Base-by-base conservation (phyloP, 371 early-diverging fungal genomes). In the Mortierella sp. region DNA sequence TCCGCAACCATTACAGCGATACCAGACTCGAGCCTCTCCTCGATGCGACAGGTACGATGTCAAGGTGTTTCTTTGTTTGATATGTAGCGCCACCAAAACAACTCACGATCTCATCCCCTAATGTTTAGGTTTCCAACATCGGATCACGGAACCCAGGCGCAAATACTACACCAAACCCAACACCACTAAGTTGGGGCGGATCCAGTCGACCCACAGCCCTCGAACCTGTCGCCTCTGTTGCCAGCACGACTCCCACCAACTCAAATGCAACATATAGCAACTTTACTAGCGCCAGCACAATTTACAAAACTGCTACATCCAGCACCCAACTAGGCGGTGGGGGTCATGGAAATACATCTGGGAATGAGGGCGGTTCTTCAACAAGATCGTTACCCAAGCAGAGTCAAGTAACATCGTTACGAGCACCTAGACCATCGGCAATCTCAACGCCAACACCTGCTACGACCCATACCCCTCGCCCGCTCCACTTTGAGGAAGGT, bases 161-260 rank as follows among this genome's bases (percentile, higher is more conserved):
- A 26, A 7, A 23, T 28, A 43, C 49, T 6, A 51, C 31, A 19
- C 58, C 62, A 18, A 70, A 55, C 18, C 59, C 43, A 21, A 55
- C 53, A 14, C 39, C 62, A 19, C 26, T 49, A 9, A 53, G 52
- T 41, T 73, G 74, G 74, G 58, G 68, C 14, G 74, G 74, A 3
- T 39, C 74, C 4, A 64, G 58, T 38, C 59, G 64, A 16, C 74
- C 74, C 2, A 64, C 57, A 13, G 18, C 55, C 3, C 53, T 58
- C 18, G 74, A 73, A 31, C 55, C 68, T 3, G 27, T 67, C 26
- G 53, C 60, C 5, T 34, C 34, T 34, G 34, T 34, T 34, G 10
- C 41, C 1, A 28, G 27, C 1, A 34, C 27, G n/a, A 23, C 38
- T 14, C 41, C 42, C n/a, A 48, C 6, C 21, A 53, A 13, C 45